Percentiles rank a stretch among this genome's conserved stretches.
Evolutionary conservation across 169 alveolate species (phyloP).

Genomic region (Cardiosporidium cionae): DNA sequence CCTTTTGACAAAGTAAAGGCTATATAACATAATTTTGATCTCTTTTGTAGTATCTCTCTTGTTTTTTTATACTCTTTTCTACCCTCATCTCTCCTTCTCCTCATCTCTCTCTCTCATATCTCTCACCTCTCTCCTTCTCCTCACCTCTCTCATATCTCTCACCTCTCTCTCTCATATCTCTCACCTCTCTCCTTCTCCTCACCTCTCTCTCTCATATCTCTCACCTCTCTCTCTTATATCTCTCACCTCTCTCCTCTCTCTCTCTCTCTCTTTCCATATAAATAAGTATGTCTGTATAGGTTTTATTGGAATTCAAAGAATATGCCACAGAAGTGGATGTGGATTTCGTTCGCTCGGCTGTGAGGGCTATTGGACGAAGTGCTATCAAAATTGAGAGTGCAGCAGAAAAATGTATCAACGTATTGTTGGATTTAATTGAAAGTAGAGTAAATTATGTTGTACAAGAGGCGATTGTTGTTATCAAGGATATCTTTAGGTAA

Average conservation of each 20-base stretch:
- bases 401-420: constrained; percentile 80
- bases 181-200: no score
- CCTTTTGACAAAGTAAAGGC: no score
- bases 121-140: no score
- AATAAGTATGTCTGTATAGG: constrained; percentile 33
- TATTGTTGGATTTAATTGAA: constrained; percentile 79
- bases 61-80: no score
- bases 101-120: background rate
- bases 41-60: no score
- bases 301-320: constrained; percentile 88
- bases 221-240: no score
- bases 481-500: constrained; percentile 90
- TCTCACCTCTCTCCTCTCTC: no score
- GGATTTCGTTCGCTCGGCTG: constrained; percentile 89
- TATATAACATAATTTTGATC: no score
- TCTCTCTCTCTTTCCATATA: no score
- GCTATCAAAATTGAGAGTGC: constrained; percentile 90
- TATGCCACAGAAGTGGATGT: constrained; percentile 96
- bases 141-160: no score
- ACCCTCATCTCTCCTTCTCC: background rate
- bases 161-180: no score
- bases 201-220: no score
- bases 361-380: constrained; percentile 89
- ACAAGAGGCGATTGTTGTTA: constrained; percentile 91
- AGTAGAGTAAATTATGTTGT: constrained; percentile 85